Percentiles rank a stretch among this genome's conserved stretches.
Conservation (phyloP, 108 stramenopile species). For the Cyclotella cryptica region DNA sequence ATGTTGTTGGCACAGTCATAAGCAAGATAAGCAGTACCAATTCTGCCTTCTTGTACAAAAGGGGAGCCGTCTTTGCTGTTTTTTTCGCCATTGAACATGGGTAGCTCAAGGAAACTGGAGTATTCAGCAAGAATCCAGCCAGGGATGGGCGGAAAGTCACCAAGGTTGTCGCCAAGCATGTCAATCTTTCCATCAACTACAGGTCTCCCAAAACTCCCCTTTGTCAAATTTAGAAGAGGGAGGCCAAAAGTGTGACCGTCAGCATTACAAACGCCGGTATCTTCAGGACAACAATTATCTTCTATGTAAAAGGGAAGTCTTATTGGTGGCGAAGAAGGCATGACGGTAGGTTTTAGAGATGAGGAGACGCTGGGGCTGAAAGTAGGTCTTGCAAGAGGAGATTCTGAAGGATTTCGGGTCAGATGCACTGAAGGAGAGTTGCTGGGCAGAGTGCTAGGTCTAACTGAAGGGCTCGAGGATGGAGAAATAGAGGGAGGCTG, state of each 20-base stretch:
- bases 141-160: conserved; percentile 1
- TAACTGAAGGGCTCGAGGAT: background rate
- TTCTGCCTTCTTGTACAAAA: background rate
- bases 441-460: background rate
- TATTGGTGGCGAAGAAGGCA: too few species aligned
- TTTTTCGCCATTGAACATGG: conserved; percentile 12
- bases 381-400: too few species aligned
- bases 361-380: too few species aligned
- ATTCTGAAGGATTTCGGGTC: too few species aligned
- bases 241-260: conserved; percentile 3
- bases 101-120: background rate
- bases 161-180: background rate
- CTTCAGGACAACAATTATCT: background rate
- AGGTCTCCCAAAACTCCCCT: background rate
- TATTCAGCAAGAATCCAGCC: conserved; percentile 9
- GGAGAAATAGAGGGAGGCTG: background rate
- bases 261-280: background rate
- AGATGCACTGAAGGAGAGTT: too few species aligned
- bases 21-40: conserved; percentile 3
- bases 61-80: background rate
- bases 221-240: background rate
- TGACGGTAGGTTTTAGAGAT: too few species aligned
- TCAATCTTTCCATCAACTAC: conserved; percentile 4
- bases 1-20: background rate
- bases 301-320: too few species aligned